Conservation (phyloP, 1,284 basidiomycete species). For the Trametes versicolor region DNA sequence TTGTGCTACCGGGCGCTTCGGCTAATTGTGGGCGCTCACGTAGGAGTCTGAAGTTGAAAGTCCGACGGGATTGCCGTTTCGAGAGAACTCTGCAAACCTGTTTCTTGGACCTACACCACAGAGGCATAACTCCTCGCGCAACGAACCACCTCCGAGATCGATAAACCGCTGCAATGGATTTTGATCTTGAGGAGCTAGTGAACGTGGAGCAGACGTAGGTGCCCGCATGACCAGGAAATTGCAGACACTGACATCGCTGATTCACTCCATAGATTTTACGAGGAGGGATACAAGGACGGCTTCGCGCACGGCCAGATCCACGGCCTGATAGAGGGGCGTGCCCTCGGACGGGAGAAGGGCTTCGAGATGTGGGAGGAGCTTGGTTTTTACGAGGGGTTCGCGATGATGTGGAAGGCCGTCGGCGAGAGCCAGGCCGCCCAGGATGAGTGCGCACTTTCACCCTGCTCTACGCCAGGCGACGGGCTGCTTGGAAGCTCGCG, state of each 20-base stretch:
- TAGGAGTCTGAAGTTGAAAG: slow-evolving; percentile 12
- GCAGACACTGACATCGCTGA: background rate
- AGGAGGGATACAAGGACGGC: slow-evolving; percentile 81
- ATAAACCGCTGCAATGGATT: slow-evolving; percentile 38
- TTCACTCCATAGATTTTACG: slow-evolving; percentile 72
- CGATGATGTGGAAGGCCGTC: slow-evolving; percentile 72
- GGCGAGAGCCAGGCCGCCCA: slow-evolving; percentile 49
- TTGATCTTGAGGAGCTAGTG: slow-evolving; percentile 72
- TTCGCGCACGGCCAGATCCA: slow-evolving; percentile 88
- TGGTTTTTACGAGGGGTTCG: slow-evolving; percentile 91
- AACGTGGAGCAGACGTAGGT: slow-evolving; percentile 76
- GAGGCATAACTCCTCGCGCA: background rate
- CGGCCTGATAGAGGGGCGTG: slow-evolving; percentile 92
- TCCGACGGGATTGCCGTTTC: slow-evolving; percentile 20
- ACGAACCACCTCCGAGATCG: background rate
- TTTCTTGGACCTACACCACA: slow-evolving; percentile 31
- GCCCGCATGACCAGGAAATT: background rate
- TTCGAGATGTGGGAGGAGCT: slow-evolving; percentile 98
- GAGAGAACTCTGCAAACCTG: slow-evolving; percentile 2
- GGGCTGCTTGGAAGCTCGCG: no score
- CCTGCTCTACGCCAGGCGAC: background rate
- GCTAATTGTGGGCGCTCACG: background rate
- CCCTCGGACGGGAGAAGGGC: slow-evolving; percentile 89
- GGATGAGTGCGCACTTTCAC: slow-evolving; percentile 57
- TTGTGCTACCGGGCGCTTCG: background rate